These are phyloP conservation scores for Suhomyces guaymorum DNA, from an alignment of 1,139 yeast genomes.

Conservation along the genomic window DNA sequence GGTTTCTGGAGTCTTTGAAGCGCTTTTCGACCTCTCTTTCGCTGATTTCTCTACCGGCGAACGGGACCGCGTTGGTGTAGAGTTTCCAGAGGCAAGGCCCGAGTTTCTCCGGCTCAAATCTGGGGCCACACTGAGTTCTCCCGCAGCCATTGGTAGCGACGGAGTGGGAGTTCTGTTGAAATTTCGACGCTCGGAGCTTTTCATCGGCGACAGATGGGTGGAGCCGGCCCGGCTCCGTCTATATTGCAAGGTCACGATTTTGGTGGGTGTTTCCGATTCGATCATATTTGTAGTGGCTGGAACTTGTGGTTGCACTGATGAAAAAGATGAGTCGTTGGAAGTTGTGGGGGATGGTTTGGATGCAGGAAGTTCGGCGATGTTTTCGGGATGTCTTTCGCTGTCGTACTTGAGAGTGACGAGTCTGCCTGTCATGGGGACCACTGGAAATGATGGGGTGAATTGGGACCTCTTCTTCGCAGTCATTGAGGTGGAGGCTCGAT, in stretches of 20 bases:
- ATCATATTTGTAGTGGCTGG: not conserved
- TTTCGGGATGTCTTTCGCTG: constrained; percentile 5
- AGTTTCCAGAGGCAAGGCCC: not conserved
- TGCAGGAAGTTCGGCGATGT: not conserved
- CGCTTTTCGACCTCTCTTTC: not conserved
- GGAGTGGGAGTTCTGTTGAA: constrained; percentile 12
- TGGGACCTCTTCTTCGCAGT: constrained; percentile 9
- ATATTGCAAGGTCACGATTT: constrained; percentile 11
- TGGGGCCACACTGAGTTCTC: not conserved
- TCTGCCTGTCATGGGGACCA: constrained; percentile 5
- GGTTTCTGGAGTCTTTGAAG: not conserved
- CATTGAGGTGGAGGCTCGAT: constrained; percentile 3
- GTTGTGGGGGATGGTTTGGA: not conserved
- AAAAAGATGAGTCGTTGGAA: not conserved
- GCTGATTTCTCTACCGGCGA: constrained; percentile 4
- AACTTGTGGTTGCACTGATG: not conserved
- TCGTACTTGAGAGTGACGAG: constrained; percentile 10
- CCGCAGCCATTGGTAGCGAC: constrained; percentile 4
- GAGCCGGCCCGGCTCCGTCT: constrained; percentile 1
- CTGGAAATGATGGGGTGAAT: not conserved
- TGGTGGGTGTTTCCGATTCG: constrained; percentile 5
- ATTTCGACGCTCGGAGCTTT: constrained; percentile 9
- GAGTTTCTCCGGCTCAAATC: not conserved
- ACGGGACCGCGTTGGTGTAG: not conserved
- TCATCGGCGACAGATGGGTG: constrained; percentile 8